Conservation (phyloP, 768 basidiomycete genomes). For the Paxillus involutus region DNA sequence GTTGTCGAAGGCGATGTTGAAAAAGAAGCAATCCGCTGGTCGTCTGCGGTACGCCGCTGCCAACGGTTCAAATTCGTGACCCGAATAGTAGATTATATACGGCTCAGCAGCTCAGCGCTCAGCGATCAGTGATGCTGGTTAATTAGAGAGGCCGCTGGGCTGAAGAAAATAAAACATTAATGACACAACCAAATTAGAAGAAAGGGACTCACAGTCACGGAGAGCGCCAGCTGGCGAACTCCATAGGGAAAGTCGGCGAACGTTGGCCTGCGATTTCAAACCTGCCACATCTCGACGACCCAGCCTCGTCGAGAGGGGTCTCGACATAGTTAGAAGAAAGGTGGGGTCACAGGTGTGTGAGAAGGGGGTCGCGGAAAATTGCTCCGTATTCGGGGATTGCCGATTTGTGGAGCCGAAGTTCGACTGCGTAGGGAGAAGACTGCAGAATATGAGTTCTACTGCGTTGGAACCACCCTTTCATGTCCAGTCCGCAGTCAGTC, state of each 20-base stretch:
- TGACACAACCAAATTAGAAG: constrained; percentile 18
- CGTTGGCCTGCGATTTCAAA: constrained; percentile 15
- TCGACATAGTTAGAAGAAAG: background rate
- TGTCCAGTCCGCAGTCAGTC: background rate
- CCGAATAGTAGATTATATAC: background rate
- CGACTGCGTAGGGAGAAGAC: too few species aligned
- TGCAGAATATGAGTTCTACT: too few species aligned
- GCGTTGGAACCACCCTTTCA: too few species aligned
- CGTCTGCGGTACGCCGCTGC: background rate
- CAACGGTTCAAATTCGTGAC: background rate
- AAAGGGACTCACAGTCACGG: constrained; percentile 8
- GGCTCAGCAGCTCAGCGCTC: too few species aligned
- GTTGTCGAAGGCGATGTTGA: too few species aligned
- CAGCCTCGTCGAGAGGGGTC: background rate
- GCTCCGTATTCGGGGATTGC: constrained; percentile 17
- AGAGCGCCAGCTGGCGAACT: constrained; percentile 18
- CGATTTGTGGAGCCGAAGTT: background rate
- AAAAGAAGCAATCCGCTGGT: too few species aligned
- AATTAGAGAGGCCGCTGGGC: background rate
- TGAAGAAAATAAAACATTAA: constrained; percentile 7
- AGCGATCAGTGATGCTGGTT: too few species aligned
- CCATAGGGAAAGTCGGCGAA: constrained; percentile 13
- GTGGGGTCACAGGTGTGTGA: too few species aligned
- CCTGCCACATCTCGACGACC: background rate
- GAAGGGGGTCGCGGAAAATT: background rate